phyloP scores from a whole-genome alignment of 2,329 filamentous ascomycete genomes.

The Volutella citrinella region DNA sequence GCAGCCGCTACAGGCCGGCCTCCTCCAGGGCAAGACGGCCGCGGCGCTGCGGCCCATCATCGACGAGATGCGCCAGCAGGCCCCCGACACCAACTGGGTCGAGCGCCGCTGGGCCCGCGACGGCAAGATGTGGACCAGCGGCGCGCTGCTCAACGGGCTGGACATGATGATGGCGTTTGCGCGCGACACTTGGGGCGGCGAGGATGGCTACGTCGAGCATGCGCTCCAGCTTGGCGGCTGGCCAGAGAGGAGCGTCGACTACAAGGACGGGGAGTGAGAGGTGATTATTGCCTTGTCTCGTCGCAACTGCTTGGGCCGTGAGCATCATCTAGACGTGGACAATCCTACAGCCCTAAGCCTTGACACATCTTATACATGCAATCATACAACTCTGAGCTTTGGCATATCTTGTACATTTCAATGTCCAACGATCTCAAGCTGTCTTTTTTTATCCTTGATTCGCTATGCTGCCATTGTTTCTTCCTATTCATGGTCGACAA shows the following conservation, averaged over 20 bases:
- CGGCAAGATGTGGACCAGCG: slow-evolving; percentile 36
- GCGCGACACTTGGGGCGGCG: slow-evolving; percentile 25
- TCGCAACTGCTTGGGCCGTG: too few species aligned
- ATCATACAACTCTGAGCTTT: too few species aligned
- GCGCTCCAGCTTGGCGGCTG: slow-evolving; percentile 20
- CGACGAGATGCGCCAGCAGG: slow-evolving; percentile 18
- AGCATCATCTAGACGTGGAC: too few species aligned
- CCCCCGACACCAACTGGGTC: slow-evolving; percentile 34
- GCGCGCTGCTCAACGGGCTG: slow-evolving; percentile 31
- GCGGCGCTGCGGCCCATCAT: slow-evolving; percentile 34
- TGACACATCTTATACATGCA: too few species aligned
- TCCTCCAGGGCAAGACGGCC: slow-evolving; percentile 35
- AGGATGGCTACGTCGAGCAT: slow-evolving; percentile 16
- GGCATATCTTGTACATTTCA: too few species aligned
- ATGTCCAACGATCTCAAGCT: too few species aligned
- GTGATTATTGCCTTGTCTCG: too few species aligned
- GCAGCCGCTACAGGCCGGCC: slow-evolving; percentile 29
- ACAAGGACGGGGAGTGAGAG: slow-evolving; percentile 22
- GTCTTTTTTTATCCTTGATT: too few species aligned
- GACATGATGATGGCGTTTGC: slow-evolving; percentile 33
- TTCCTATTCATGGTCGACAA: too few species aligned
- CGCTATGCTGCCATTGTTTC: too few species aligned
- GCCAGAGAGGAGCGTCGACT: slow-evolving; percentile 31
- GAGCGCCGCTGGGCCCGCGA: slow-evolving; percentile 34
- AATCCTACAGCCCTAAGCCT: too few species aligned